Percentiles rank a stretch among this genome's conserved stretches.
These are phyloP conservation scores for Cercophora newfieldiana DNA, from an alignment of 495 filamentous ascomycete genomes.

Conservation along the genomic window DNA sequence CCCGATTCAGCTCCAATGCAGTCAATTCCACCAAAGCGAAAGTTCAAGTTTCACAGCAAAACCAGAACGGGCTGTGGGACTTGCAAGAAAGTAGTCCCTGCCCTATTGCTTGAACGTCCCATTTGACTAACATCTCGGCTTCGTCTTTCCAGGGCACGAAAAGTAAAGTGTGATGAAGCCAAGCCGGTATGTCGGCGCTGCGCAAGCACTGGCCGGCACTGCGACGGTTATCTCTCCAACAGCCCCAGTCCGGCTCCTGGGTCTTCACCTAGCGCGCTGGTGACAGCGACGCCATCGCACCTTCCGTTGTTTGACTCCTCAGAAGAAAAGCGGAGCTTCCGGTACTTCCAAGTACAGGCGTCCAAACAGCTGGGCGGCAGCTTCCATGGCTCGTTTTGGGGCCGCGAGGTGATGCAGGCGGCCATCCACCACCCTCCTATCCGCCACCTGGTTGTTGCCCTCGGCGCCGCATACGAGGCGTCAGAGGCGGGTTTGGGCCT, in stretches of 20 bases:
- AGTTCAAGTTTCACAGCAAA: neutral
- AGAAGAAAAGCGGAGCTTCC: constrained; percentile 24
- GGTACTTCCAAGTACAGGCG: constrained; percentile 22
- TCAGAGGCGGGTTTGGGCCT: neutral
- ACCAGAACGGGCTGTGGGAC: neutral
- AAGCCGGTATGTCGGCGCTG: constrained; percentile 52
- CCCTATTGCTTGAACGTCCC: neutral
- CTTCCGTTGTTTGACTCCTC: constrained; percentile 18
- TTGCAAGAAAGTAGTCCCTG: neutral
- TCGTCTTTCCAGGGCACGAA: constrained; percentile 40
- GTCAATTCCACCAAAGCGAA: too few species aligned
- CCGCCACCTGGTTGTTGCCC: constrained; percentile 25
- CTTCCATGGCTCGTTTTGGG: constrained; percentile 25
- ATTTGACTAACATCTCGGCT: neutral
- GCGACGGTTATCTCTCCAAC: constrained; percentile 39
- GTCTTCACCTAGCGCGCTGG: neutral
- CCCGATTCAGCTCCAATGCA: too few species aligned
- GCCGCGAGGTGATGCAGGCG: constrained; percentile 25
- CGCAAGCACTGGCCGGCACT: constrained; percentile 47
- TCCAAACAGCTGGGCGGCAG: constrained; percentile 18
- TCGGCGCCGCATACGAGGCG: constrained; percentile 25
- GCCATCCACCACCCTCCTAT: constrained; percentile 25
- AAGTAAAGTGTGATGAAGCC: constrained; percentile 55
- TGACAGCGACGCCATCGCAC: neutral
- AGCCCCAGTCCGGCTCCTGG: neutral